Base-by-base conservation (phyloP, 2,329 filamentous ascomycete species). In the Nigrospora sphaerica region DNA sequence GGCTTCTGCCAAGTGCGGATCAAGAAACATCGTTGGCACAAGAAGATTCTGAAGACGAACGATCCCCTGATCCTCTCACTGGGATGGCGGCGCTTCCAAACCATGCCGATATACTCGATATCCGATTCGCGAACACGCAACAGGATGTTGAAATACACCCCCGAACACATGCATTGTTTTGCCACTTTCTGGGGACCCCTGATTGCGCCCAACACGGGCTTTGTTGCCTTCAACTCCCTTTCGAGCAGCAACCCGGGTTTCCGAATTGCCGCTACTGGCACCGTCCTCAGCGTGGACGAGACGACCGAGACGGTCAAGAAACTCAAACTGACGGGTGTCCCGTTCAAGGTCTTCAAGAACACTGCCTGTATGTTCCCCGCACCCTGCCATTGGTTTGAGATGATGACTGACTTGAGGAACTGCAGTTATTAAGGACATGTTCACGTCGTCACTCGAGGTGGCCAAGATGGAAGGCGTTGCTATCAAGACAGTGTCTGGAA, bases 281-380 rank as follows among this genome's bases (percentile, higher is more conserved):
- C 93, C 2, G 88, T 98, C 5, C 73, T 97, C 53, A 91, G 85
- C 60, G 93, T 98, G 17, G 93, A 98, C 63, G 91, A 97, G 69
- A 88, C 86, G 36, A 91, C 88, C 3, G 93, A 98, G 64, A 97
- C 98, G 54, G 93, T 98, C 66, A 98, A 98, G 79, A 98, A 98
- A 75, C 83, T 98, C 62, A 98, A 98, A 68, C 80, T 98, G 42
- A 96, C 90, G 0, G 93, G 93, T 49, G 77, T 81, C 41, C 91
- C 93, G 1, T 95, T 93, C 78, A 97, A 97, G 72, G 95, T 97
- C 67, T 97, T 95, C 81, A 95, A 95, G 70, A 98, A 98, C 72
- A 98, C 93, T 0, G 91, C 93, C 35, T 98, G 23, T 28, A 28
- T 28, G 23, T 28, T 2, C 23, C 23, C 23, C 23, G 23, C 6